Evolutionary conservation across 2,329 filamentous ascomycete genomes (phyloP).

Genomic region (Ophiostoma quercus): DNA sequence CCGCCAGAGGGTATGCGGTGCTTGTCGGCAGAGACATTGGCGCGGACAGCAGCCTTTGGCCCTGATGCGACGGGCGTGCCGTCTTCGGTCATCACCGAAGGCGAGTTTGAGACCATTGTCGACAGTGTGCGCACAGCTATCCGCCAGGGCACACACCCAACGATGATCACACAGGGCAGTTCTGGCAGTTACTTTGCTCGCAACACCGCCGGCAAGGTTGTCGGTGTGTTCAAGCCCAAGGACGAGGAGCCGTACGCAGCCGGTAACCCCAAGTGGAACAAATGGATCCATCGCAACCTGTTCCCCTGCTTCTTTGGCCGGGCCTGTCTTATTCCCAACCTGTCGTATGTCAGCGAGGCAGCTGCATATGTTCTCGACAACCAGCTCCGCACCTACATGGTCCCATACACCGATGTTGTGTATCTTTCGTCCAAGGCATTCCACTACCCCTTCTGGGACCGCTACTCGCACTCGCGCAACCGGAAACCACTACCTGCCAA

Average conservation of each 20-base stretch:
- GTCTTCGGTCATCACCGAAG: constrained; percentile 34
- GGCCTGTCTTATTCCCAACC: constrained; percentile 87
- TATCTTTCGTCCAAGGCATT: constrained; percentile 94
- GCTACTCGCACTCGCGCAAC: constrained; percentile 79
- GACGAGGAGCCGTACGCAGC: constrained; percentile 97
- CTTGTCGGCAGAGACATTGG: constrained; percentile 67
- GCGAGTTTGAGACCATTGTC: constrained; percentile 81
- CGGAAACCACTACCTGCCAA: constrained; percentile 84
- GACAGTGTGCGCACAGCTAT: constrained; percentile 89
- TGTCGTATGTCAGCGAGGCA: constrained; percentile 96
- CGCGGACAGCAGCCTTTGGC: constrained; percentile 35
- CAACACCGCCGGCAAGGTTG: constrained; percentile 84
- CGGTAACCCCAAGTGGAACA: constrained; percentile 98
- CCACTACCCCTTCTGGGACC: constrained; percentile 96
- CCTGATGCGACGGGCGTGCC: constrained; percentile 47
- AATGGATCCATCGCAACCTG: constrained; percentile 97
- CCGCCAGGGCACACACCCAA: constrained; percentile 83
- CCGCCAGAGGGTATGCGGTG: constrained; percentile 82
- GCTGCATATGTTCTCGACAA: constrained; percentile 92
- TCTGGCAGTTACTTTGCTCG: constrained; percentile 97
- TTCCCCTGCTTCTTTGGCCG: constrained; percentile 97
- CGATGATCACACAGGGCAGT: constrained; percentile 94
- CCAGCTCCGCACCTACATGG: constrained; percentile 82
- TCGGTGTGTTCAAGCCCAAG: constrained; percentile 98
- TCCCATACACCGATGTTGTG: constrained; percentile 94